Percentiles rank a stretch among this genome's conserved stretches.
These are phyloP conservation scores for Camellia oleifera DNA, from an alignment of 179 eudicot species.

Conservation along the genomic window DNA sequence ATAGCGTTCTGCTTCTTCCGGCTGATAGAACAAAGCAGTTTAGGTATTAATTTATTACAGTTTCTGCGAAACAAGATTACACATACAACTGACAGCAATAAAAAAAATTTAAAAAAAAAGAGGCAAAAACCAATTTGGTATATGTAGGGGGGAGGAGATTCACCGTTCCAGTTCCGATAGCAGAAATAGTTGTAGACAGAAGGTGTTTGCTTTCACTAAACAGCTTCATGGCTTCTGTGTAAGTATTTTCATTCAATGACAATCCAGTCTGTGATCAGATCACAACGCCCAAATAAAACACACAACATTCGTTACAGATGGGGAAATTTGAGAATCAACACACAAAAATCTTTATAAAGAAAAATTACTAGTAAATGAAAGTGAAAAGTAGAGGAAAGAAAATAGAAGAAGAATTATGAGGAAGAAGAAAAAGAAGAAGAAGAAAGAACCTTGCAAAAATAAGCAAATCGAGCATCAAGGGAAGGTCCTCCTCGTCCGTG, in stretches of 20 bases:
- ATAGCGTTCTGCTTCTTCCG: slow-evolving; percentile 76
- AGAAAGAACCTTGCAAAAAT: slow-evolving; percentile 44
- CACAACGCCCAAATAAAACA: not conserved
- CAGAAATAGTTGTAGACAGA: slow-evolving; percentile 42
- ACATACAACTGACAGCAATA: not conserved
- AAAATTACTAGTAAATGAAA: not conserved
- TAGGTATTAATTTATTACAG: not conserved
- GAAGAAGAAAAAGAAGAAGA: not conserved
- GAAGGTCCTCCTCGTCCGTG: slow-evolving; percentile 17
- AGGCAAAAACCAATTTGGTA: not conserved
- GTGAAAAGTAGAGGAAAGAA: not conserved
- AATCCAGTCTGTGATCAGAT: slow-evolving; percentile 40
- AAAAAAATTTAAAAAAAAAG: not conserved
- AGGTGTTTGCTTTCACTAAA: slow-evolving; percentile 50
- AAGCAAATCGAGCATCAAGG: slow-evolving; percentile 38
- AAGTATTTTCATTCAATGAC: slow-evolving; percentile 44
- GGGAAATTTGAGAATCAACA: not conserved
- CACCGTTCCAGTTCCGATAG: slow-evolving; percentile 57
- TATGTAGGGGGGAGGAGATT: not conserved
- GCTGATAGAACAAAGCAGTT: slow-evolving; percentile 35
- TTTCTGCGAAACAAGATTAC: not conserved
- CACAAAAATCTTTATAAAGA: not conserved
- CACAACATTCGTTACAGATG: not conserved
- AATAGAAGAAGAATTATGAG: not conserved
- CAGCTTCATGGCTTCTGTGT: slow-evolving; percentile 51